phyloP scores from a whole-genome alignment of 1,139 yeast genomes.

The Blastobotrys capitulatus region DNA sequence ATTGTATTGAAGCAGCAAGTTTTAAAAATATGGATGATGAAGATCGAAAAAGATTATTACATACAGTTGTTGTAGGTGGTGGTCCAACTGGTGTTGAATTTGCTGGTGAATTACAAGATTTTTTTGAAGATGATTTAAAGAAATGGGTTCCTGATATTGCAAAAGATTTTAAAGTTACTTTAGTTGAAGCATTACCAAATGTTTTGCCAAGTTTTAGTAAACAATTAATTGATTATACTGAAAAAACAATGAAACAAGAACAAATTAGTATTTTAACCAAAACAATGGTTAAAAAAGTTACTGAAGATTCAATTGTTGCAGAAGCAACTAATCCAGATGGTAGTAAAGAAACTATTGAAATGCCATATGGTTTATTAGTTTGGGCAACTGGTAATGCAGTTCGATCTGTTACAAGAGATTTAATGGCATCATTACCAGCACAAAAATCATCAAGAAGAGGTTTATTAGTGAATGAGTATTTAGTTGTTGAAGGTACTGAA shows the following conservation, averaged over 20 bases:
- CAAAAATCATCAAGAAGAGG: conserved; percentile 91
- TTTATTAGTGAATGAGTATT: conserved; percentile 71
- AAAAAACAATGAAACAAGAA: conserved; percentile 72
- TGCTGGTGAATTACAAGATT: conserved; percentile 93
- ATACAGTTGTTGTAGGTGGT: conserved; percentile 88
- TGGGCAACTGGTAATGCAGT: conserved; percentile 99
- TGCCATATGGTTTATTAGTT: conserved; percentile 87
- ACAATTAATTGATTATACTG: conserved; percentile 79
- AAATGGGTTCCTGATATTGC: conserved; percentile 88
- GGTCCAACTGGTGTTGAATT: conserved; percentile 97
- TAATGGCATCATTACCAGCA: conserved; percentile 66
- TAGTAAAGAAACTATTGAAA: conserved; percentile 47
- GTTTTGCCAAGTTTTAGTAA: conserved; percentile 84
- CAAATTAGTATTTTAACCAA: conserved; percentile 72
- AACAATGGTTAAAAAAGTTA: conserved; percentile 85
- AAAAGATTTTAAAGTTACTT: conserved; percentile 71
- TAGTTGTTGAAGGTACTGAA: conserved; percentile 77
- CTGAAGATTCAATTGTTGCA: conserved; percentile 61
- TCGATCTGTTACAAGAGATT: conserved; percentile 64
- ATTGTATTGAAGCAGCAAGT: conserved; percentile 77
- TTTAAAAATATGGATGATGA: conserved; percentile 67
- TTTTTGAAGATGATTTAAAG: conserved; percentile 81
- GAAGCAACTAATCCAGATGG: conserved; percentile 68
- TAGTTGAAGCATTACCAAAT: conserved; percentile 88
- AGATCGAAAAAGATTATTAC: conserved; percentile 74